Evolutionary conservation across 1,139 yeast genomes (phyloP), one percentile per base, ranked within the genome.

Genomic region (Candida labiduridarum): DNA sequence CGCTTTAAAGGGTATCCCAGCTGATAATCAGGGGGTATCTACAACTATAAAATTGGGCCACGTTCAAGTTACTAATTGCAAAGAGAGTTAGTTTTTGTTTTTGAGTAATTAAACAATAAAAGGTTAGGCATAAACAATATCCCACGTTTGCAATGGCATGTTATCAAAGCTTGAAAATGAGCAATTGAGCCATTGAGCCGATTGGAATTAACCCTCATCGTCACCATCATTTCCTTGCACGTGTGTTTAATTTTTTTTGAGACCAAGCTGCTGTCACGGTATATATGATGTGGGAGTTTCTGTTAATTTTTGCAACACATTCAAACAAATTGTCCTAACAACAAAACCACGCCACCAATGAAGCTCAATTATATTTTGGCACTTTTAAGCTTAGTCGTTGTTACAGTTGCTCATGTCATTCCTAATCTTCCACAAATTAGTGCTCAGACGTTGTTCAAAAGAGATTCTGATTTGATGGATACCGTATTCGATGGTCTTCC

Each of bases 401-500:
- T 48, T 12, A 56, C 45, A 9, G 25, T 52, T 18, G 60, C 58
- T 12, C 59, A 59, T 34, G 53, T 60, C 12, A 56, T 65, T 33
- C 61, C 62, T 22, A 67, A 66, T 18, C 53, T 55, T 27, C 48
- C 48, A 6, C 43, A 48, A 18, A 48, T 52, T 16, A 58, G 63
- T 19, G 57, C 64, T 45, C 55, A 59, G 44, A 63, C 60, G 45
- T 27, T 61, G 4, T 43, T 40, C 7, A 55, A 53, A 34, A 56
- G 65, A 52, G 59, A 52, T 18, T 53, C 57, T 15, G 50, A 56
- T 39, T 56, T 70, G 12, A 59, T 69, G n/a, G 71, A 69, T 46
- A 49, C 55, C 19, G 58, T 72, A 11, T 68, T 57, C 51, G 56
- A 54, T 4, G 59, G 60, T 38, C 65, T 73, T 49, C 53, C 64